These are phyloP conservation scores for Pyrus hybrid DNA, from an alignment of 331 rosid species.

Conservation along the genomic window DNA sequence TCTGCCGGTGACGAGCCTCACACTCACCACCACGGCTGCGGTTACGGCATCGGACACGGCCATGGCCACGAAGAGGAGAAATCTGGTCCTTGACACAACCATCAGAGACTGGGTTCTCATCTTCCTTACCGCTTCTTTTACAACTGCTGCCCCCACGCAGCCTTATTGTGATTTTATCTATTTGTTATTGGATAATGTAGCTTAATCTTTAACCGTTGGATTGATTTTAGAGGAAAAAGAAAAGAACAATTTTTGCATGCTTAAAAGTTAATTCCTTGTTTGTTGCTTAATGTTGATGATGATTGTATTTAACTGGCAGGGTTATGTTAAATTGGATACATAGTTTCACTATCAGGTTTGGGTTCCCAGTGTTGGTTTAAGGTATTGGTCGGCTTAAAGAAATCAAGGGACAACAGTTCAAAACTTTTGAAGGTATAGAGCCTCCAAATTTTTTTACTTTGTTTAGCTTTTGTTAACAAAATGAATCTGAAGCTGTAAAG, in stretches of 20 bases:
- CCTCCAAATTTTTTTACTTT: neutral
- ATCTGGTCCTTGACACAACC: too few species aligned
- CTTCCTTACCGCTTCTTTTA: slow-evolving; percentile 41
- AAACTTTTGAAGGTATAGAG: slow-evolving; percentile 59
- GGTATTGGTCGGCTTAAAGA: slow-evolving; percentile 55
- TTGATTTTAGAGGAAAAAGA: neutral
- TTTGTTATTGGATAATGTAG: neutral
- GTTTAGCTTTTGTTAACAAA: neutral
- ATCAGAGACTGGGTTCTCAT: slow-evolving; percentile 29
- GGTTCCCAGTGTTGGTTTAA: slow-evolving; percentile 91
- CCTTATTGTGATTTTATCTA: neutral
- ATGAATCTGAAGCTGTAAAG: neutral
- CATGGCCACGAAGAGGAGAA: too few species aligned
- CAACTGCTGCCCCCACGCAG: neutral
- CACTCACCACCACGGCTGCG: too few species aligned
- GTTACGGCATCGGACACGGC: too few species aligned
- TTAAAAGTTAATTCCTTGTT: slow-evolving; percentile 7
- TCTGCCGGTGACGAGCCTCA: too few species aligned
- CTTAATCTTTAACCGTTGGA: neutral
- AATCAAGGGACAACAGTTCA: slow-evolving; percentile 44
- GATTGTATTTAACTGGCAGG: slow-evolving; percentile 13
- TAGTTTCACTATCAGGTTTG: slow-evolving; percentile 32
- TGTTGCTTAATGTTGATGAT: slow-evolving; percentile 11
- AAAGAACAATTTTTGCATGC: neutral
- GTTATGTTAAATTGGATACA: slow-evolving; percentile 11